phyloP scores from a whole-genome alignment of 78 protist genomes.

The Dictyostelium discoideum region DNA sequence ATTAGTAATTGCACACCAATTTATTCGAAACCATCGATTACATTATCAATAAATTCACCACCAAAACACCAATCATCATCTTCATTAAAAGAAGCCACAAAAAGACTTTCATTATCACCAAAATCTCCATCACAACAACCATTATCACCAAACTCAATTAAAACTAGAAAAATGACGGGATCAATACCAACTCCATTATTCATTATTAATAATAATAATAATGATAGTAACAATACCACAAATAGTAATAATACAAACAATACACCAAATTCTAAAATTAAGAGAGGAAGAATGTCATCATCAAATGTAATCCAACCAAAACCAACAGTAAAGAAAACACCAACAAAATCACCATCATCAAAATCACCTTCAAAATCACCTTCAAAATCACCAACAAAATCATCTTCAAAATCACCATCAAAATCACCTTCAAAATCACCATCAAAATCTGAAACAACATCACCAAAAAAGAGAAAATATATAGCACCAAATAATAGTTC shows the following conservation, averaged over 20 bases:
- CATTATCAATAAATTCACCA: neutral
- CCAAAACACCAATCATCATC: no score
- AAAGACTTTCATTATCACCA: neutral
- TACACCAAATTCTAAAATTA: neutral
- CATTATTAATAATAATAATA: neutral
- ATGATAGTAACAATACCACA: neutral
- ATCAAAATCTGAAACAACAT: neutral
- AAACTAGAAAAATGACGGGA: constrained; percentile 2
- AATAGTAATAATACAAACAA: neutral
- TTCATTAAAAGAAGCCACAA: neutral
- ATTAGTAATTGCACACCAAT: neutral
- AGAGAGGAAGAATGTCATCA: neutral
- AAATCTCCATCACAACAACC: neutral
- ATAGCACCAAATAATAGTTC: neutral
- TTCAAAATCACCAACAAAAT: neutral
- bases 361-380: neutral
- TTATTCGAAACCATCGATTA: neutral
- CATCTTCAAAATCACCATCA: neutral
- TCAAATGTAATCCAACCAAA: neutral
- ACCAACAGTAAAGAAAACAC: neutral
- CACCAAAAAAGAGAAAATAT: constrained; percentile 28
- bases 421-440: neutral
- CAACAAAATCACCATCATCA: neutral
- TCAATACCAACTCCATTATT: neutral
- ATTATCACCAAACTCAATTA: neutral